Evolutionary conservation across 2,329 filamentous ascomycete species (phyloP).

Genomic region (Mycosphaerella sp.): DNA sequence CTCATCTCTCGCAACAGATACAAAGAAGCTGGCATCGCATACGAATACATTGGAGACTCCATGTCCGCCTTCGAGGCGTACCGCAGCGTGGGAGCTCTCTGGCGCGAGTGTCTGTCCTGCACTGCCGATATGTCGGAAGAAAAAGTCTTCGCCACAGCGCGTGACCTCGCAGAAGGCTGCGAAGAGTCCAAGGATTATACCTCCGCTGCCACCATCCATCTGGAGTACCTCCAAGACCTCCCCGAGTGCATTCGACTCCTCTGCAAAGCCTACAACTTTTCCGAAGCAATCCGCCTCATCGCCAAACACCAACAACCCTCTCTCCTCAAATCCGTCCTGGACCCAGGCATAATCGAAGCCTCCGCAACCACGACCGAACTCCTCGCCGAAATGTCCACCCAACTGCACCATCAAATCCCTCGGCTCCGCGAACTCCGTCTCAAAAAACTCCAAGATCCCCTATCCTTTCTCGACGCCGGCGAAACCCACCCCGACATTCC

Average conservation of each 20-base stretch:
- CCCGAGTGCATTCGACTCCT: slow-evolving; percentile 65
- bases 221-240: slow-evolving; percentile 72
- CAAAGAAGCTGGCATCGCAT: slow-evolving; percentile 79
- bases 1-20: slow-evolving; percentile 69
- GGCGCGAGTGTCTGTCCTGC: slow-evolving; percentile 82
- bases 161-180: slow-evolving; percentile 67
- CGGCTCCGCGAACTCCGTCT: slow-evolving; percentile 73
- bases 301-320: slow-evolving; percentile 54
- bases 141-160: slow-evolving; percentile 63
- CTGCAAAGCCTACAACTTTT: slow-evolving; percentile 81
- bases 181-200: slow-evolving; percentile 78
- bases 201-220: slow-evolving; percentile 69
- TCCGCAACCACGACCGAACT: slow-evolving; percentile 81
- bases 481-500: slow-evolving; percentile 57
- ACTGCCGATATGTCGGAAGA: slow-evolving; percentile 58
- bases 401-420: slow-evolving; percentile 77
- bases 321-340: slow-evolving; percentile 63
- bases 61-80: slow-evolving; percentile 73
- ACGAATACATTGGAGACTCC: slow-evolving; percentile 76
- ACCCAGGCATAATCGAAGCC: slow-evolving; percentile 71
- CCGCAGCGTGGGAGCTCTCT: slow-evolving; percentile 67
- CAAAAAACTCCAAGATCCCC: slow-evolving; percentile 75
- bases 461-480: slow-evolving; percentile 79
- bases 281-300: slow-evolving; percentile 77
- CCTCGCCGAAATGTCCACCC: slow-evolving; percentile 83